phyloP scores from a whole-genome alignment of 352 stramenopile genomes.

The Halophytophthora polymorphica region DNA sequence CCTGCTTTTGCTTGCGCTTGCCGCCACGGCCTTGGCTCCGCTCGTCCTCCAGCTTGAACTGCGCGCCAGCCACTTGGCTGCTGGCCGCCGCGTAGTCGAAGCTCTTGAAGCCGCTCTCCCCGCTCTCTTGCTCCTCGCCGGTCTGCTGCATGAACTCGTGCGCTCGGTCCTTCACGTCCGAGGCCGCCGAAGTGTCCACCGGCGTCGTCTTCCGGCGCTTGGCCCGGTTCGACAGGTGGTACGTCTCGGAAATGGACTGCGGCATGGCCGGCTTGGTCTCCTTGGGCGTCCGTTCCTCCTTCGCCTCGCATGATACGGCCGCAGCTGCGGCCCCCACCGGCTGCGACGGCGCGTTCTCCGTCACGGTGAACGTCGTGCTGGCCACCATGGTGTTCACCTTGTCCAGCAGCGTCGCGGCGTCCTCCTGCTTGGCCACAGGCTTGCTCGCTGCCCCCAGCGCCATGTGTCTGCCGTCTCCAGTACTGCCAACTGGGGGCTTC shows the following conservation, averaged over 20 bases:
- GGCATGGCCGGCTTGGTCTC: conserved; percentile 29
- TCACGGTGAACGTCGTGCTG: conserved; percentile 51
- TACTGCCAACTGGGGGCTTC: conserved; percentile 9
- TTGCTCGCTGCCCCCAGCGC: conserved; percentile 1
- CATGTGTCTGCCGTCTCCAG: neutral
- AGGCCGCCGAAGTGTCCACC: conserved; percentile 26
- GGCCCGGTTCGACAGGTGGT: conserved; percentile 59
- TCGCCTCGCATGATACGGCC: too few relatives aligned
- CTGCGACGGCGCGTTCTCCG: conserved; percentile 35
- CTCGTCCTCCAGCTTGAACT: conserved; percentile 49
- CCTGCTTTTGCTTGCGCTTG: conserved; percentile 41
- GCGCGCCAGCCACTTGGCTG: conserved; percentile 33
- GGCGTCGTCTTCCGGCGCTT: conserved; percentile 58
- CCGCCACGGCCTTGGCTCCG: conserved; percentile 8
- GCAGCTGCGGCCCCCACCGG: conserved; percentile 1
- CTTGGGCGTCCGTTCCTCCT: conserved; percentile 5
- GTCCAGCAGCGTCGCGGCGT: conserved; percentile 27
- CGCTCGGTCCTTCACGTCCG: conserved; percentile 34
- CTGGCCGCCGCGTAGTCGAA: conserved; percentile 64
- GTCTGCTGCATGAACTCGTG: conserved; percentile 53
- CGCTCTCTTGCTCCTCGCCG: conserved; percentile 10
- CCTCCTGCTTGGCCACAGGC: conserved; percentile 7
- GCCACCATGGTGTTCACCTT: conserved; percentile 62
- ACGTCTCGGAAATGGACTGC: conserved; percentile 74
- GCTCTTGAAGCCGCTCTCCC: conserved; percentile 21